Base-by-base conservation (phyloP, 2,329 filamentous ascomycete genomes). In the Lachnellula suecica region DNA sequence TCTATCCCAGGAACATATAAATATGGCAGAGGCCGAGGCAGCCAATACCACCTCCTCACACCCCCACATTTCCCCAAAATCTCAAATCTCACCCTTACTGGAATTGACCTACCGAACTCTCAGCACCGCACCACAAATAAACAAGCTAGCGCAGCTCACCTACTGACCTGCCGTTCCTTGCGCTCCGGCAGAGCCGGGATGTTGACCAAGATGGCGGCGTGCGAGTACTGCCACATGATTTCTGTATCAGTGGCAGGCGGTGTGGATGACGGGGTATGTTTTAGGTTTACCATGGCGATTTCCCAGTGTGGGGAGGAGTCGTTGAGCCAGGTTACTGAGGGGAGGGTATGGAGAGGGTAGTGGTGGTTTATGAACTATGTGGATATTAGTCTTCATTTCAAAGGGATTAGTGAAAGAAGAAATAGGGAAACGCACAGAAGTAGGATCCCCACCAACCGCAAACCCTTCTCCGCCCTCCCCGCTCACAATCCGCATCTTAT, bases 171-270 rank as follows among this genome's bases (percentile, higher is more conserved):
- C 29, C 29, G 8, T 22, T 51, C 22, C 7, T 10, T 25, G 4
- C 48, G 46, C 24, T 51, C 41, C 15, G 44, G 22, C 15, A 22
- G 24, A 1, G 44, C 29, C 1, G 48, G 57, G 10, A 57, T 54
- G 5, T 56, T 46, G 11, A 57, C 49, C 11, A 58, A 47, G 7
- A 61, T 58, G 7, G 43, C 51, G 22, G 51, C 56, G 35, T 54
- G 47, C 0, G 49, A 56, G 41, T 59, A 62, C 9, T 52, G 34
- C 53, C 56, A 59, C 37, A 52, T 48, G n/a, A 59, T 11, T 3
- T 42, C 35, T 2, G 44, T 19, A 8, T 51, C 44, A 15, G 52
- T 54, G 22, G 34, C 29, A 41, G 7, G 46, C 19, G 13, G n/a
- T n/a, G 40, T 38, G 4, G 40, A 17, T 44, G 44, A 15, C 3